Conservation (phyloP, 257 asterid genomes). For the Solanum pinnatisectum region DNA sequence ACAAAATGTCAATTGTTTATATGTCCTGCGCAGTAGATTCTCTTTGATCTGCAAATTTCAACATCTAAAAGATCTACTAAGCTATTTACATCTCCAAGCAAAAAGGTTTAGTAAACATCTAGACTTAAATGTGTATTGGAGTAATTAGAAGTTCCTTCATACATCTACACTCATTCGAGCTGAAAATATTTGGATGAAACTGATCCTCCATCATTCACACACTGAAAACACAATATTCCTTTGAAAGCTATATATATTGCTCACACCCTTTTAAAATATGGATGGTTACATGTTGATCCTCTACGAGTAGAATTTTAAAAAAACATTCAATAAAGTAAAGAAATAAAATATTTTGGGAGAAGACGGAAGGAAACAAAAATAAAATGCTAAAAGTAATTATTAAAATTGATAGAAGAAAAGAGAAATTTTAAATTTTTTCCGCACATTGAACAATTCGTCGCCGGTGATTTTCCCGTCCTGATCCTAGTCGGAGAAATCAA, state of each 20-base stretch:
- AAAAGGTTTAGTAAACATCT: neutral
- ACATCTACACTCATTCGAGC: neutral
- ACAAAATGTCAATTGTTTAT: neutral
- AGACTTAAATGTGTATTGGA: neutral
- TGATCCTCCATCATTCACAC: neutral
- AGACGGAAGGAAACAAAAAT: no score
- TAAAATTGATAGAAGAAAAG: no score
- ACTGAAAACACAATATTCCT: neutral
- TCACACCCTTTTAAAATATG: neutral
- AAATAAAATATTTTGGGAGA: no score
- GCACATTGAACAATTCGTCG: constrained; percentile 48
- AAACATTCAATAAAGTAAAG: no score
- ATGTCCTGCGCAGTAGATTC: neutral
- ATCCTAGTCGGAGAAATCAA: constrained; percentile 68
- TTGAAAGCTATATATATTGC: neutral
- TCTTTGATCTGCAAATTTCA: neutral
- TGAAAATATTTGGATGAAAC: neutral
- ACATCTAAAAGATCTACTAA: neutral
- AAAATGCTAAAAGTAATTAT: no score
- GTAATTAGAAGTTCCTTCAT: neutral
- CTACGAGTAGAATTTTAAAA: neutral
- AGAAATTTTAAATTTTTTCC: no score
- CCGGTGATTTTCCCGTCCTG: constrained; percentile 76
- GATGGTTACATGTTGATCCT: neutral
- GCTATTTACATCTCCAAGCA: neutral